Base-by-base conservation (phyloP, 352 stramenopile species). In the Phytophthora sansomeana region DNA sequence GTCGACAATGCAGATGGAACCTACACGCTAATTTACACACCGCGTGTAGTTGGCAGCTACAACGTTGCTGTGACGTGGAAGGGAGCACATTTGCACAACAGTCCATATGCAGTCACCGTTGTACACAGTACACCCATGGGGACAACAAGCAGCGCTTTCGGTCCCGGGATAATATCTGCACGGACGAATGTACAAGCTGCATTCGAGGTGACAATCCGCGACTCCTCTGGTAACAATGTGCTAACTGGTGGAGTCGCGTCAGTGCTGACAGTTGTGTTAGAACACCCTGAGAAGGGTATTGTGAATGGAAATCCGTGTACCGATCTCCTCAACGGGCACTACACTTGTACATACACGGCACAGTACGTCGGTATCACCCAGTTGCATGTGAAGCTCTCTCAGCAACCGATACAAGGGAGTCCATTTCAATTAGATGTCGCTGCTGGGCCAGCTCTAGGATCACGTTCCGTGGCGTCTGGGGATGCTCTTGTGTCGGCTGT, bases 311-410 rank as follows among this genome's bases (percentile, higher is more conserved):
- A 59, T 57, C 3, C 48, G 3, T 93, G 85, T 55, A 72, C 60
- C 0, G 83, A 91, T 21, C 42, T 90, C 9, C 61, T 85, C 38
- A 87, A 81, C 24, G 85, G 85, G 0, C 55, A 71, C 11, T 93
- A 91, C 53, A 73, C 72, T 6, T 93, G 85, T 49, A 77, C 75
- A n/a, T 93, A 89, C 55, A 80, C 56, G 2, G 54, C 85, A 3
- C 80, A 80, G 8, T 81, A 70, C 46, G 78, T 85, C 14, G 80
- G 80, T 11, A 57, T 56, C 6, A 82, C 64, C 19, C 36, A 49
- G 3, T 55, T 92, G 9, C 58, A 83, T 55, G 76, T 89, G 4
- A 43, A 11, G 55, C 60, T 29, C 28, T 57, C 14, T 44, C 74
- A 36, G 42, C 54, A 54, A 24, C 39, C 69, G 0, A 79, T 92